phyloP scores from a whole-genome alignment of 352 stramenopile genomes.

The Globisporangium iwayamae region DNA sequence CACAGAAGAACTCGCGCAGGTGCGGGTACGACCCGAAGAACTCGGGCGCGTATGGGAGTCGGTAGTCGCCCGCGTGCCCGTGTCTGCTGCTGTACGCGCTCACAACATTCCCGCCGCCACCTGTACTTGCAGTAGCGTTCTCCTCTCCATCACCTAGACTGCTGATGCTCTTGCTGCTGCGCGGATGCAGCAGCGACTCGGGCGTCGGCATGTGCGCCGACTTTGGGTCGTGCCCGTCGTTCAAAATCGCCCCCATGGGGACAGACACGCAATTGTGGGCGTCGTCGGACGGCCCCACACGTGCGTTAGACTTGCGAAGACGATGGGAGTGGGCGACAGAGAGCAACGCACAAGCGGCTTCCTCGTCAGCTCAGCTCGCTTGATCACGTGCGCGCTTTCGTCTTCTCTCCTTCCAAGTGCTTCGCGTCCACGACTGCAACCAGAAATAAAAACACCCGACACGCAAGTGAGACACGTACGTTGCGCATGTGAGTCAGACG shows the following conservation, averaged over 20 bases:
- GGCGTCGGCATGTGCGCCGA: not conserved
- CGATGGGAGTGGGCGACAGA: not conserved
- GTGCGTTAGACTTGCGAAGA: not conserved
- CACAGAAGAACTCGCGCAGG: slow-evolving; percentile 78
- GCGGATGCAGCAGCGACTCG: not conserved
- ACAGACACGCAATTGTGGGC: not conserved
- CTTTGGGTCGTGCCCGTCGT: slow-evolving; percentile 13
- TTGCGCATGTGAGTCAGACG: too few relatives aligned
- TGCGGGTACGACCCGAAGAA: slow-evolving; percentile 64
- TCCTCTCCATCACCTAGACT: not conserved
- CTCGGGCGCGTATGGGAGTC: slow-evolving; percentile 6
- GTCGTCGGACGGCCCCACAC: too few relatives aligned
- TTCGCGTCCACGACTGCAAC: slow-evolving; percentile 8
- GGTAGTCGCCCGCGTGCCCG: not conserved
- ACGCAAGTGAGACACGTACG: not conserved
- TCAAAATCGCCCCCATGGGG: slow-evolving; percentile 14
- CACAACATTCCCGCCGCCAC: not conserved
- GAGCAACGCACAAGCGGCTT: not conserved
- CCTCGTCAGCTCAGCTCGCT: not conserved
- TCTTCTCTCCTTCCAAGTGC: not conserved
- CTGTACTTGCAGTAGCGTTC: not conserved
- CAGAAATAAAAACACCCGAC: not conserved
- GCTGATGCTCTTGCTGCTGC: not conserved
- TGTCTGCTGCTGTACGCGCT: not conserved
- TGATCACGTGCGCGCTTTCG: not conserved